Base-by-base conservation (phyloP, 1,139 yeast genomes). In the Eremothecium cymbalariae region DNA sequence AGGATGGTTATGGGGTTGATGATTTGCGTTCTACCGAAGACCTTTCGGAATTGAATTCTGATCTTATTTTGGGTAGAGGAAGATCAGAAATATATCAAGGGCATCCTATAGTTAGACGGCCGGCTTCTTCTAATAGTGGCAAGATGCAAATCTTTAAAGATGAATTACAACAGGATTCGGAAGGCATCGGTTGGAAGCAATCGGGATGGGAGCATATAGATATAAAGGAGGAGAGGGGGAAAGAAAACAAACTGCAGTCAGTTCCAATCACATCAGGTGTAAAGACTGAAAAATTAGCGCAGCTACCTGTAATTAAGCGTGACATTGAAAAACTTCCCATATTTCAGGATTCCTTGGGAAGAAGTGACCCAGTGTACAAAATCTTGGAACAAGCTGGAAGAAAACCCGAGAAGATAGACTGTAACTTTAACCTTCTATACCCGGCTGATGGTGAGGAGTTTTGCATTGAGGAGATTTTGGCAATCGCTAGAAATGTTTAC, bases 401-500 rank as follows among this genome's bases (percentile, higher is more conserved):
- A 47, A 68, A 72, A 39, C 63, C 74, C 0, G 95, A 85, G 51
- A 68, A 65, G 33, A 70, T 82, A 9, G 72, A 74, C 41, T 63
- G 81, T 34, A 80, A 81, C 48, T 63, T 78, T 46, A 70, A 72
- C 31, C 57, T 80, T 24, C 50, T 84, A 28, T 70, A 75, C 51
- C 67, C 72, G 2, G 52, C 55, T 2, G 54, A 57, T 6, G 68
- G 66, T 8, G 78, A 74, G 37, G 77, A 71, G 42, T 63, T 56
- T 37, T 75, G 83, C 39, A 54, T 79, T n/a, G 73, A 70, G 35
- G 94, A 83, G 49, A 56, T 82, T 2, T 57, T 81, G 32, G 79
- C 79, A 1, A 50, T 59, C 28, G 56, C 70, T 33, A 58, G 71
- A 39, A 62, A 64, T 3, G 41, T 58, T 2, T 48, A 49, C 33